Base-by-base conservation (phyloP, 441 rosid species). In the Manihot esculenta region DNA sequence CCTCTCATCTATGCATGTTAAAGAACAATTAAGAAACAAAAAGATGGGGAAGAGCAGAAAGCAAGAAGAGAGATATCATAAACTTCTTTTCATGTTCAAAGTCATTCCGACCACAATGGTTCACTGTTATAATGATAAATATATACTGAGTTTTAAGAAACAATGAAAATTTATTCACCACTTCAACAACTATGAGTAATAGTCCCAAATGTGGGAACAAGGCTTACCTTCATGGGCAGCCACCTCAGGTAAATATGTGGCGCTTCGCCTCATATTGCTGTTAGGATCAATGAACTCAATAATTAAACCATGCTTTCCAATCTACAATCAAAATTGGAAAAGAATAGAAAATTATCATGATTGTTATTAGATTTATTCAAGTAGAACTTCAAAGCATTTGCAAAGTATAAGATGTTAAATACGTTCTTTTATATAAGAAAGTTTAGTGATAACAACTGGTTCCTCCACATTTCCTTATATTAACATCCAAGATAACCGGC, bases 161-260 rank as follows among this genome's bases (percentile, higher is more conserved):
- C 41, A 35, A 2, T 35, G 4, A n/a, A 35, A 35, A 35, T 35
- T 35, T 6, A 35, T 35, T 35, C 7, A 35, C 4, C 41, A 35
- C 3, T 35, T 35, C 41, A 30, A 35, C 7, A 7, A 35, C 41
- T 35, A 35, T 6, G 41, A 35, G 41, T 35, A 35, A 35, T 35
- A 6, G 5, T 4, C 5, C 70, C 23, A 55, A n/a, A 57, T 13
- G 24, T 47, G 4, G 35, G 35, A 4, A 30, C 26, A 63, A 42
- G 17, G n/a, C 27, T 70, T 85, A 94, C 99, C 99, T 94, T 92
- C 98, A 68, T 91, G 93, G 66, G 94, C 95, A 75, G 99, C 87
- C 56, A 95, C 98, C 79, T 95, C 99, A 67, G 99, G 99, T 84
- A 95, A 74, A 77, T 95, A 95, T 45, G 99, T 95, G 57, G 97